A percentile compares a stretch with the other conserved stretches of the same genome.
Evolutionary conservation across 331 rosid genomes (phyloP).

Genomic region (Malus hybrid): DNA sequence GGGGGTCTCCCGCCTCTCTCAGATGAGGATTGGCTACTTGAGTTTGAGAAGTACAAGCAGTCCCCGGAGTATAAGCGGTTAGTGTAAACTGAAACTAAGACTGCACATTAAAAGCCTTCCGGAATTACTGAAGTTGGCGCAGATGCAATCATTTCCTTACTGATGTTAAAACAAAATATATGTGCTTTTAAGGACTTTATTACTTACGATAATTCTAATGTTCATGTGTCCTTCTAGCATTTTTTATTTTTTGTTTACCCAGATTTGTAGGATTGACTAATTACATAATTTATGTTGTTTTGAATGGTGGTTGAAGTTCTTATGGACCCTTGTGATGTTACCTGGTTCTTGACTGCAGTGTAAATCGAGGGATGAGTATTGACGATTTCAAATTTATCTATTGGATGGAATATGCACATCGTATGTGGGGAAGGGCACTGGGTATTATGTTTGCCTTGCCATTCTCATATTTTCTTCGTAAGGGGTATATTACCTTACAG

Average conservation of each 20-base stretch:
- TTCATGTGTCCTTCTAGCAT: neutral
- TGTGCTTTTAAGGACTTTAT: neutral
- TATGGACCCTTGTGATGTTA: neutral
- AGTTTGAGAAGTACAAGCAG: slow-evolving; percentile 77
- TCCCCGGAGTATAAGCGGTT: slow-evolving; percentile 87
- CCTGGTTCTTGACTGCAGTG: slow-evolving; percentile 38
- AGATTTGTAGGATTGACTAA: neutral
- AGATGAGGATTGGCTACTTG: slow-evolving; percentile 66
- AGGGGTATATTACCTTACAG: slow-evolving; percentile 63
- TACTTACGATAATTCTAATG: neutral
- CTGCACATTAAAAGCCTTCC: neutral
- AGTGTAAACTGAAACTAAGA: slow-evolving; percentile 17
- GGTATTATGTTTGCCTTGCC: slow-evolving; percentile 80
- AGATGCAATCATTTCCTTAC: neutral
- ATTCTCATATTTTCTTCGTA: slow-evolving; percentile 72
- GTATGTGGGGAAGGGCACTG: slow-evolving; percentile 98
- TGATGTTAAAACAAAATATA: neutral
- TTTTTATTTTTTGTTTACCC: neutral
- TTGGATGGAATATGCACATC: slow-evolving; percentile 96
- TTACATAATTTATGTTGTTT: neutral
- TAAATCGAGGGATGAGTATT: slow-evolving; percentile 67
- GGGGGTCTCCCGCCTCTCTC: slow-evolving; percentile 73
- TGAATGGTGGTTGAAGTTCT: neutral
- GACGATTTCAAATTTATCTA: slow-evolving; percentile 79
- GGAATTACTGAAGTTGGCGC: neutral